These are phyloP conservation scores for Blastocystis sp. DNA, from an alignment of 352 stramenopile genomes.

Conservation along the genomic window DNA sequence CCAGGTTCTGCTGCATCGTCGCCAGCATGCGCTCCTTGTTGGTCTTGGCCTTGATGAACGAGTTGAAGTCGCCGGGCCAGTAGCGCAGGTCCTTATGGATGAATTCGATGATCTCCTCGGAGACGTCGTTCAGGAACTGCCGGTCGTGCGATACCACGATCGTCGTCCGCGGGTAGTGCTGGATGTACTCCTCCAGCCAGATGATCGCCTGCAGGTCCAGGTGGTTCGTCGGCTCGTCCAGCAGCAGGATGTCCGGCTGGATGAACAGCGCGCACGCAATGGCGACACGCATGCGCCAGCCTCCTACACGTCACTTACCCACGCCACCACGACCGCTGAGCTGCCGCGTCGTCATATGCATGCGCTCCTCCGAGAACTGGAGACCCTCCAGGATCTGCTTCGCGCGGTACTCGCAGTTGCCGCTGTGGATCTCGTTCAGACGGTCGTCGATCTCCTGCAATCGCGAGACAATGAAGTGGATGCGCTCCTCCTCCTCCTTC, in stretches of 20 bases:
- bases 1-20: conserved; percentile 59
- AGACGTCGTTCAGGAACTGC: conserved; percentile 95
- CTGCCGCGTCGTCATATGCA: conserved; percentile 74
- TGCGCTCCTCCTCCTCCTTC: conserved; percentile 17
- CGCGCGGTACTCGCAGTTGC: conserved; percentile 74
- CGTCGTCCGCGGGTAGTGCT: conserved; percentile 84
- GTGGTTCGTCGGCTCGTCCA: conserved; percentile 96
- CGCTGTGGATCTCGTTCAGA: conserved; percentile 70
- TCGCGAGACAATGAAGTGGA: conserved; percentile 63
- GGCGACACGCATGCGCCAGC: conserved; percentile 87
- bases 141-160: conserved; percentile 94
- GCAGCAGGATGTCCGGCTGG: conserved; percentile 84
- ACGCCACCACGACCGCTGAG: conserved; percentile 82
- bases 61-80: conserved; percentile 94
- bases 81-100: conserved; percentile 86
- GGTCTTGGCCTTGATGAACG: conserved; percentile 83
- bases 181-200: conserved; percentile 92
- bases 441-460: conserved; percentile 76
- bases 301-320: conserved; percentile 64
- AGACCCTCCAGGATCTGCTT: conserved; percentile 77
- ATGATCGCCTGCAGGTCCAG: conserved; percentile 86
- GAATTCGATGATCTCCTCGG: conserved; percentile 89
- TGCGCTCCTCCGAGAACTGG: conserved; percentile 77
- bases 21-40: conserved; percentile 78
- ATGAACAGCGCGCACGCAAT: conserved; percentile 84